Conservation (phyloP, 306 rosid genomes). For the Begonia loranthoides region DNA sequence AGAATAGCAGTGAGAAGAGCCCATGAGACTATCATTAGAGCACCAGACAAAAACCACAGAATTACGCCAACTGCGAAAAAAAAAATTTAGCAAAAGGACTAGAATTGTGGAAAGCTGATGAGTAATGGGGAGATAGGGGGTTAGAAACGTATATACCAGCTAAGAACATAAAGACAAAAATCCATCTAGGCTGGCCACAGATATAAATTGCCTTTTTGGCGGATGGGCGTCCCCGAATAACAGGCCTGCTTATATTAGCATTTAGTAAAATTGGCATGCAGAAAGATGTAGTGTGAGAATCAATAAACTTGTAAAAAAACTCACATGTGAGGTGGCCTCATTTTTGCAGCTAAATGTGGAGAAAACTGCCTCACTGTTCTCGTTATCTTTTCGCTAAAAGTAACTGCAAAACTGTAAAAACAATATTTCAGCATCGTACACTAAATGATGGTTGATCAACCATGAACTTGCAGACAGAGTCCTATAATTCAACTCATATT, state of each 20-base stretch:
- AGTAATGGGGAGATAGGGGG: not conserved
- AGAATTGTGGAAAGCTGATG: too few species aligned
- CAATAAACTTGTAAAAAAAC: constrained; percentile 8
- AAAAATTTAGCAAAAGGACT: not conserved
- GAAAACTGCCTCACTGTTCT: constrained; percentile 76
- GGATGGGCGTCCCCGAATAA: constrained; percentile 86
- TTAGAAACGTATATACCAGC: constrained; percentile 30
- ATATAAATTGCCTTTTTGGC: constrained; percentile 62
- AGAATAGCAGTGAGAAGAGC: constrained; percentile 59
- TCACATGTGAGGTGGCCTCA: constrained; percentile 93
- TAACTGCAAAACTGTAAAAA: constrained; percentile 76
- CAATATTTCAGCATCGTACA: not conserved
- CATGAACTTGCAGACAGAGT: too few species aligned
- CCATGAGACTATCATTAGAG: constrained; percentile 59
- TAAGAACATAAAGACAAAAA: constrained; percentile 48
- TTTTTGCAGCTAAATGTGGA: constrained; percentile 86
- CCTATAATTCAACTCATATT: too few species aligned
- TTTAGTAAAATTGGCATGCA: constrained; percentile 5
- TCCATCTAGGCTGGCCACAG: constrained; percentile 84
- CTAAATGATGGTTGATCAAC: not conserved
- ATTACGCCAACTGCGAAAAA: constrained; percentile 41
- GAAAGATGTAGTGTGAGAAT: not conserved
- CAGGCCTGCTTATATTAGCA: constrained; percentile 52
- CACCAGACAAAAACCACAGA: constrained; percentile 74
- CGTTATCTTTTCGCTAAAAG: constrained; percentile 76